Evolutionary conservation across 108 stramenopile genomes (phyloP).

Genomic region (Skeletonema menzelii): DNA sequence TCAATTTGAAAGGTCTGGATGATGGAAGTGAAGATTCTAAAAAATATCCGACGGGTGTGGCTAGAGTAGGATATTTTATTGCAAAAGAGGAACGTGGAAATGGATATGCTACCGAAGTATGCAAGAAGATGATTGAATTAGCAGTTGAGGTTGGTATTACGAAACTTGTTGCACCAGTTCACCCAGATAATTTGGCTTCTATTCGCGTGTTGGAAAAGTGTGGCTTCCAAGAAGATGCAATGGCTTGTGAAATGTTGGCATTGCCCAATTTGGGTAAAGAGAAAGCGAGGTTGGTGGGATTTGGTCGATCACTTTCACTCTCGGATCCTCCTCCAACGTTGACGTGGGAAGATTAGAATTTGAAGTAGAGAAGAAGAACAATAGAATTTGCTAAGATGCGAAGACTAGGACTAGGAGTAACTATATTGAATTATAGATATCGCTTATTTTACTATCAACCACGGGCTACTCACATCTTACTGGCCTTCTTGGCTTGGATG

Average conservation of each 20-base stretch:
- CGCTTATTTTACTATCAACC: no score
- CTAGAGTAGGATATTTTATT: constrained; percentile 5
- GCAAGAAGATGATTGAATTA: constrained; percentile 8
- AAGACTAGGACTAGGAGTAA: no score
- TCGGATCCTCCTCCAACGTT: constrained; percentile 6
- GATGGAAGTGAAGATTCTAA: not conserved
- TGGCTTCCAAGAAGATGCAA: constrained; percentile 13
- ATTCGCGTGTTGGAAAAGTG: constrained; percentile 18
- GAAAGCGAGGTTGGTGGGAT: not conserved
- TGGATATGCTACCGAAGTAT: constrained; percentile 14
- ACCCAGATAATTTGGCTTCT: constrained; percentile 3
- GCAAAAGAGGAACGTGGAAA: not conserved
- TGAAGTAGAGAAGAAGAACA: no score
- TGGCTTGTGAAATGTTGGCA: not conserved
- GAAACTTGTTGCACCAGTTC: constrained; percentile 7
- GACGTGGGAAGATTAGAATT: constrained; percentile 11
- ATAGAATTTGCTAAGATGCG: no score
- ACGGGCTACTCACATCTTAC: no score
- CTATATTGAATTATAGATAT: no score
- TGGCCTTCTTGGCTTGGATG: no score
- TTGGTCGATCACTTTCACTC: constrained; percentile 4
- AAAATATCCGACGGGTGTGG: not conserved
- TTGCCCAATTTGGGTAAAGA: not conserved
- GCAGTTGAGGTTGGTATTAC: constrained; percentile 7
- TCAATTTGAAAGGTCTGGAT: not conserved